These are phyloP conservation scores for Bathelium albidoporum DNA, from an alignment of 495 filamentous ascomycete species.

Conservation along the genomic window DNA sequence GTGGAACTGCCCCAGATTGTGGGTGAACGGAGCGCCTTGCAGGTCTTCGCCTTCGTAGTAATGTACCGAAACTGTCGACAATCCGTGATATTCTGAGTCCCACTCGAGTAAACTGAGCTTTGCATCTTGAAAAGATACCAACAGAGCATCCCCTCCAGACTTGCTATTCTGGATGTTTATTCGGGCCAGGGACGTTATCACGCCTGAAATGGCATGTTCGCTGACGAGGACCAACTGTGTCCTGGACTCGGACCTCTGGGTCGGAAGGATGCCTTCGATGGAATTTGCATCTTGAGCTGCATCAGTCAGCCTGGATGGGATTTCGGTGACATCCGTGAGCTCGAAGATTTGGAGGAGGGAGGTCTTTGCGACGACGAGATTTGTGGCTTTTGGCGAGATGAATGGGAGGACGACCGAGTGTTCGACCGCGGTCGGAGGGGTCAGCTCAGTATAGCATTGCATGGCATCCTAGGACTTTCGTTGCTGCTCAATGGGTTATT, in stretches of 20 bases:
- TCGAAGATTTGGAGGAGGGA: conserved; percentile 84
- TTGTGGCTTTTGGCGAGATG: conserved; percentile 59
- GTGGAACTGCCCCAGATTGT: conserved; percentile 54
- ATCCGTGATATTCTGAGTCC: conserved; percentile 66
- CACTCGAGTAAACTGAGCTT: conserved; percentile 90
- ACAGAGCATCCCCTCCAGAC: conserved; percentile 74
- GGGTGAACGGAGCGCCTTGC: conserved; percentile 61
- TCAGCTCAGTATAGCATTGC: conserved; percentile 84
- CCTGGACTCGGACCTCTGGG: conserved; percentile 44
- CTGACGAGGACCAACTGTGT: conserved; percentile 77
- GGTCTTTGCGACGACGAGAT: conserved; percentile 79
- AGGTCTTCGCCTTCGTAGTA: conserved; percentile 94
- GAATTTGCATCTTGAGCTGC: conserved; percentile 11
- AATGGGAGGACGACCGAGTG: conserved; percentile 77
- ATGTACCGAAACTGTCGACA: conserved; percentile 87
- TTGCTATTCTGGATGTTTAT: conserved; percentile 59
- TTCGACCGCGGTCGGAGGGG: conserved; percentile 84
- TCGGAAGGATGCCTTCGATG: background rate
- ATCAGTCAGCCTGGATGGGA: conserved; percentile 16
- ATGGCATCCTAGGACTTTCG: conserved; percentile 31
- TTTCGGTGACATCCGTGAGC: conserved; percentile 30
- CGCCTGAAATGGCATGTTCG: conserved; percentile 73
- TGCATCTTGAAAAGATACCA: conserved; percentile 78
- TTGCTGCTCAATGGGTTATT: too few species aligned
- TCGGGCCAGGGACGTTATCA: conserved; percentile 66